phyloP scores from a whole-genome alignment of 495 filamentous ascomycete species.

The Aspergillus ostianus region DNA sequence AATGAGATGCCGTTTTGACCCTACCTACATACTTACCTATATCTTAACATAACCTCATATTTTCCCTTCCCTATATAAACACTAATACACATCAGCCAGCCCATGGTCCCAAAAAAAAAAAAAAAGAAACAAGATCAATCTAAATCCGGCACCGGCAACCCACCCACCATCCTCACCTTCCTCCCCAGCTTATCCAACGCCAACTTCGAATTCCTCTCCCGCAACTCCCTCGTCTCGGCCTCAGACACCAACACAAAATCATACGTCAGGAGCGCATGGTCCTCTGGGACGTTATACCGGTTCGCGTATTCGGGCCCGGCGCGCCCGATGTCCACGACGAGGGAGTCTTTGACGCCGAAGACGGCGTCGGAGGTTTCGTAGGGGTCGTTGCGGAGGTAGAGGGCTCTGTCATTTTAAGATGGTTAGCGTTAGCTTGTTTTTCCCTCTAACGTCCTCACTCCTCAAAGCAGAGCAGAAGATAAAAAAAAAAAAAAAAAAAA shows the following conservation, averaged over 20 bases:
- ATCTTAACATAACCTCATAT: too few relatives aligned
- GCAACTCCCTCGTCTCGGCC: constrained; percentile 62
- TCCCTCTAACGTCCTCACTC: too few relatives aligned
- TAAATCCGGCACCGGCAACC: constrained; percentile 76
- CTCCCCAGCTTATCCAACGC: constrained; percentile 71
- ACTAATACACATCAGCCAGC: too few relatives aligned
- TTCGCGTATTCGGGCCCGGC: constrained; percentile 59
- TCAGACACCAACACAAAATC: constrained; percentile 79
- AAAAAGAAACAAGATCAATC: constrained; percentile 40
- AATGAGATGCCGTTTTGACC: too few relatives aligned
- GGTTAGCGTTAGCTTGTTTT: too few relatives aligned
- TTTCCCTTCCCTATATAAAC: too few relatives aligned
- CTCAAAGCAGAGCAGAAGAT: too few relatives aligned
- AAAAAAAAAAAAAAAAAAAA: too few relatives aligned
- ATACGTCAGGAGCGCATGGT: constrained; percentile 55
- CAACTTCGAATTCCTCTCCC: constrained; percentile 67
- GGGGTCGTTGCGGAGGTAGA: constrained; percentile 80
- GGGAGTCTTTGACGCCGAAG: constrained; percentile 85
- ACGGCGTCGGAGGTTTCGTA: constrained; percentile 92
- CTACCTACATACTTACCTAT: too few relatives aligned
- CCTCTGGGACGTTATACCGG: constrained; percentile 55
- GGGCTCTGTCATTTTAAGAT: constrained; percentile 50
- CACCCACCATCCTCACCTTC: constrained; percentile 75
- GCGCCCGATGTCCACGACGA: constrained; percentile 69
- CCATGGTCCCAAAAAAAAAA: too few relatives aligned